A percentile compares a stretch with the other conserved stretches of the same genome.
phyloP scores from a whole-genome alignment of 2,329 filamentous ascomycete species.

The Ampelomyces quisqualis region DNA sequence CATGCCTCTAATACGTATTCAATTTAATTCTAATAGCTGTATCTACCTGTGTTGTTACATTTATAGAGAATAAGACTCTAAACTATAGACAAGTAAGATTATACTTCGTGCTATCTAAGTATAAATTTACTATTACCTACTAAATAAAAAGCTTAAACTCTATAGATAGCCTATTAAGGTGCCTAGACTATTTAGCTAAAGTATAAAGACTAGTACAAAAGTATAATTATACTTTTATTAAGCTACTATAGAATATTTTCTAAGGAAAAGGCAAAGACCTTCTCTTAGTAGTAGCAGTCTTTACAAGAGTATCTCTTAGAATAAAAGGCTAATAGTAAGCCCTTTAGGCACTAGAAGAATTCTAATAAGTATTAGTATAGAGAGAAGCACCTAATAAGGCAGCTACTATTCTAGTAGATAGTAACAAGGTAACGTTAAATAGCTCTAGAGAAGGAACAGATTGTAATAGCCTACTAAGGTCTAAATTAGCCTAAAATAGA shows the following conservation, averaged over 20 bases:
- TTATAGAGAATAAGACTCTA: constrained; percentile 5
- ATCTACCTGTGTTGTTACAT: too few relatives aligned
- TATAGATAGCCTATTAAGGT: neutral
- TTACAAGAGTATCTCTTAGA: too few relatives aligned
- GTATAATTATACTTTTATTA: neutral
- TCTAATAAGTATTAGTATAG: neutral
- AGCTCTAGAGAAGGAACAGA: neutral
- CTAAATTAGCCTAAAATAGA: too few relatives aligned
- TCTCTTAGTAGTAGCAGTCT: neutral
- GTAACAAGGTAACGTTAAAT: too few relatives aligned
- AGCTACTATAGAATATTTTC: neutral
- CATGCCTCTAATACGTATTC: too few relatives aligned
- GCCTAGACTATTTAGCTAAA: constrained; percentile 3
- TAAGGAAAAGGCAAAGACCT: neutral
- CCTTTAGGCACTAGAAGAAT: neutral
- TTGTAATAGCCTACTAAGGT: neutral
- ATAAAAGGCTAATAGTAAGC: neutral
- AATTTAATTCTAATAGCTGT: too few relatives aligned
- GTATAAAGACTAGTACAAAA: neutral
- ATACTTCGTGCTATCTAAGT: neutral
- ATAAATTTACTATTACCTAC: constrained; percentile 5
- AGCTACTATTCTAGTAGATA: too few relatives aligned
- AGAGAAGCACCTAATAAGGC: too few relatives aligned
- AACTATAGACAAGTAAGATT: neutral
- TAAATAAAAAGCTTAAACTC: neutral